Base-by-base conservation (phyloP, 1,284 basidiomycete species). In the Testicularia cyperi region DNA sequence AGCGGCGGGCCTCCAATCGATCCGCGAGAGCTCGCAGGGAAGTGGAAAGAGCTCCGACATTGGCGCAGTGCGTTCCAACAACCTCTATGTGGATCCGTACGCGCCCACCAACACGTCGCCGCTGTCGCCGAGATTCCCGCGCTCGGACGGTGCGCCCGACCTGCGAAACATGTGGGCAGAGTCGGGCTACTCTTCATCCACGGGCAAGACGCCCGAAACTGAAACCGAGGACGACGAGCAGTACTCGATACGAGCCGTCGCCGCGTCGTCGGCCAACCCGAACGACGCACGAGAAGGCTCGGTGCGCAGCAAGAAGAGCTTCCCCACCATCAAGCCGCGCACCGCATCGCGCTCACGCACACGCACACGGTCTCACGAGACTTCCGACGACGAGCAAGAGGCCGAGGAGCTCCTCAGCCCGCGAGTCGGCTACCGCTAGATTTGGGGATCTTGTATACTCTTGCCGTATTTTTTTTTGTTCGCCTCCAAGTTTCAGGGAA, bases 381-480 rank as follows among this genome's bases (percentile, higher is more conserved):
- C 28, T 2, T 47, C 38, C 29, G 48, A 45, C 18, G 58, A 62
- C 22, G 53, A 56, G 1, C 47, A 62, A 16, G 52, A 56, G 34
- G 51, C 42, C 3, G 57, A 61, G 14, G 57, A 61, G 22, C 21
- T 62, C 31, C 47, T 62, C 26, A 62, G 58, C 29, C 58, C 58
- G 7, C 42, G 58, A 14, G 19, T 62, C 21, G 44, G 38, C 5
- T 62, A 54, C 22, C 33, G 33, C 21, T 15, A 25, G 33, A 26
- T 35, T 14, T 26, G 15, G 19, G 13, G 26, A 16, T 22, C 20
- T 6, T 18, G n/a, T 27, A 15, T 24, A 24, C 30, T 27, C 25
- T 27, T 18, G 27, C 35, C 45, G 38, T 38, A 45, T 20, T 32
- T 22, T 23, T 31, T 5, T 21, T 25, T 35, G 29, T 21, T n/a